phyloP scores from a whole-genome alignment of 1,284 basidiomycete genomes.

The Mycena citricolor region DNA sequence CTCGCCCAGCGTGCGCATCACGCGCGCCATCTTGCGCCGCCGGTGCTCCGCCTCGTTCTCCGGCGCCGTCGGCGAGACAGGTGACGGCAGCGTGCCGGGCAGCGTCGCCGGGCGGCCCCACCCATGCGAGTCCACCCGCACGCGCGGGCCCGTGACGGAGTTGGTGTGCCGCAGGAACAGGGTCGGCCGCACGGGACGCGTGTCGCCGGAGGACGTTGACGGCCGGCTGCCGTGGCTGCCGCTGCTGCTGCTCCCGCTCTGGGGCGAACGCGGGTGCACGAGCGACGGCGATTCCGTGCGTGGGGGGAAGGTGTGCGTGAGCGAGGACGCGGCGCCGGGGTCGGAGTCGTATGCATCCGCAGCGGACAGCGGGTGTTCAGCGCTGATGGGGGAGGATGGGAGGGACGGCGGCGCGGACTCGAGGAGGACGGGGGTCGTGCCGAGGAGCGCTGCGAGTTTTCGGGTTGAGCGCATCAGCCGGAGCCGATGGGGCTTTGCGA shows the following conservation, averaged over 20 bases:
- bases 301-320: too few relatives aligned
- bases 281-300: conserved; percentile 1
- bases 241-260: too few relatives aligned
- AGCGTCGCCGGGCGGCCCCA: conserved; percentile 12
- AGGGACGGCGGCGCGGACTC: conserved; percentile 4
- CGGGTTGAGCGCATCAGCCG: conserved; percentile 24
- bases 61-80: not conserved
- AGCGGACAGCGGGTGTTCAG: too few relatives aligned
- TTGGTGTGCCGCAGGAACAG: conserved; percentile 18
- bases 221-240: too few relatives aligned
- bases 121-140: conserved; percentile 6
- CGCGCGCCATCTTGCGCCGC: conserved; percentile 57
- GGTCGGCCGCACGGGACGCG: too few relatives aligned
- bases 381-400: not conserved
- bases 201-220: too few relatives aligned
- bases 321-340: too few relatives aligned
- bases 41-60: conserved; percentile 27
- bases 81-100: not conserved
- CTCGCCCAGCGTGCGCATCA: conserved; percentile 57
- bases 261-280: not conserved
- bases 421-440: conserved; percentile 17
- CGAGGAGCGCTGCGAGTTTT: conserved; percentile 18
- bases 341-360: too few relatives aligned
- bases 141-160: conserved; percentile 1
- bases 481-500: conserved; percentile 14